phyloP scores from a whole-genome alignment of 2,329 filamentous ascomycete species.

The Xylariaceae sp. region DNA sequence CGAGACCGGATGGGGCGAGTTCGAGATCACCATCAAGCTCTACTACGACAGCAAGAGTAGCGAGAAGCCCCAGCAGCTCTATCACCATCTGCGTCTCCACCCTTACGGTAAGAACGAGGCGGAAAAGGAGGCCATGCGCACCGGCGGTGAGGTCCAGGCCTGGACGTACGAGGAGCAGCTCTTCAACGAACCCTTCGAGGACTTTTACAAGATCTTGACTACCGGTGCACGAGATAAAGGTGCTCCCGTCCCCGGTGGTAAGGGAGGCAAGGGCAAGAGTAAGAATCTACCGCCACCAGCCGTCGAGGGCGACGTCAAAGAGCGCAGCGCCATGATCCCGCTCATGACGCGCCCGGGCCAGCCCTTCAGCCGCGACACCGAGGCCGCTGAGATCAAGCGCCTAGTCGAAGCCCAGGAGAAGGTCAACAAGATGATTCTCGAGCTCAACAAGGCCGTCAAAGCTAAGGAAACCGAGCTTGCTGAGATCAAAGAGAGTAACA shows the following conservation, averaged over 20 bases:
- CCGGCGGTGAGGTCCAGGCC: slow-evolving; percentile 62
- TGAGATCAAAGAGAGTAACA: slow-evolving; percentile 56
- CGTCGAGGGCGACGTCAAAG: slow-evolving; percentile 38
- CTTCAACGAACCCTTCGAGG: slow-evolving; percentile 94
- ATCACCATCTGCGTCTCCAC: slow-evolving; percentile 87
- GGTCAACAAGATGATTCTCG: slow-evolving; percentile 57
- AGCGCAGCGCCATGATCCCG: slow-evolving; percentile 73
- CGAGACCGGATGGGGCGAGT: slow-evolving; percentile 97
- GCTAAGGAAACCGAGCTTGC: slow-evolving; percentile 60
- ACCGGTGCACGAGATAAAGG: slow-evolving; percentile 58
- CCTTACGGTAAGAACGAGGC: slow-evolving; percentile 82
- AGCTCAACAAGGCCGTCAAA: slow-evolving; percentile 57
- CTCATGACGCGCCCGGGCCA: slow-evolving; percentile 61
- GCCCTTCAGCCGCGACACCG: slow-evolving; percentile 70
- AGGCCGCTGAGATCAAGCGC: slow-evolving; percentile 58
- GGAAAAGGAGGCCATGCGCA: slow-evolving; percentile 59
- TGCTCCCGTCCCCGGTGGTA: slow-evolving; percentile 41
- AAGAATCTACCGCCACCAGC: slow-evolving; percentile 29
- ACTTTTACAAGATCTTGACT: slow-evolving; percentile 85
- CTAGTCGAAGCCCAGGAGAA: slow-evolving; percentile 61
- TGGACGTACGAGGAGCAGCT: slow-evolving; percentile 92
- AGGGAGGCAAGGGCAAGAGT: slow-evolving; percentile 54
- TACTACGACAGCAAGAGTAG: slow-evolving; percentile 84
- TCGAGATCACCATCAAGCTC: slow-evolving; percentile 91
- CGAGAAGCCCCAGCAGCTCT: slow-evolving; percentile 94